Evolutionary conservation across 2,329 filamentous ascomycete species (phyloP), one percentile per base, ranked within the genome.

Genomic region (Scytalidium sp.): DNA sequence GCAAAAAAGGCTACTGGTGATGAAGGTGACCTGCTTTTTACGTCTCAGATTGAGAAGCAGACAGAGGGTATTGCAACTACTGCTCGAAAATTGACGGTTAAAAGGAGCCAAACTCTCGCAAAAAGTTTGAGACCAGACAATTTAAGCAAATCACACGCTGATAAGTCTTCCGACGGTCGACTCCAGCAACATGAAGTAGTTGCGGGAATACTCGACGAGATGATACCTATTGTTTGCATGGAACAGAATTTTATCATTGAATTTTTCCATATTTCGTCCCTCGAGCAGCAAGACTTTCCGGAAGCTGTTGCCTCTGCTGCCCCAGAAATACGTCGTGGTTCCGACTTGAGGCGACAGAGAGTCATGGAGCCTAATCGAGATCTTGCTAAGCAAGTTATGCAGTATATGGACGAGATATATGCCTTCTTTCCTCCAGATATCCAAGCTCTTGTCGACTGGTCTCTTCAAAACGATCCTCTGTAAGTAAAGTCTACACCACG

Each of bases 221-320:
- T 94, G 56, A 73, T 92, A 41, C 89, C 87, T 5, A 78, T 96
- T 49, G 84, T 97, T 51, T 85, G 90, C 59, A 92, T 93, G 67
- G 94, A 99, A 70, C 93, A 99, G 67, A 97, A 97, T 65, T 99
- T 97, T 64, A 77, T 97, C 44, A 85, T 96, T n/a, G 90, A 96
- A 59, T 94, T 97, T 67, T 97, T 97, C 78, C 93, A 97, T 60
- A 83, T 94, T 21, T 89, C 87, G n/a, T 95, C 90, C 2, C 76
- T 93, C 22, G 86, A 91, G 60, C 85, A 84, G 29, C 71, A 81
- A 15, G 92, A 97, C 64, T 97, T 97, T 64, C 79, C 87, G 1
- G 94, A 97, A 56, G 80, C 86, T 2, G 86, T 97, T 17, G 75
- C 80, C 19, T 77, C 80, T 2, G 75, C 76, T 2, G 72, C 79